These are phyloP conservation scores for Trichoderma virens DNA, from an alignment of 495 filamentous ascomycete species.

Conservation along the genomic window DNA sequence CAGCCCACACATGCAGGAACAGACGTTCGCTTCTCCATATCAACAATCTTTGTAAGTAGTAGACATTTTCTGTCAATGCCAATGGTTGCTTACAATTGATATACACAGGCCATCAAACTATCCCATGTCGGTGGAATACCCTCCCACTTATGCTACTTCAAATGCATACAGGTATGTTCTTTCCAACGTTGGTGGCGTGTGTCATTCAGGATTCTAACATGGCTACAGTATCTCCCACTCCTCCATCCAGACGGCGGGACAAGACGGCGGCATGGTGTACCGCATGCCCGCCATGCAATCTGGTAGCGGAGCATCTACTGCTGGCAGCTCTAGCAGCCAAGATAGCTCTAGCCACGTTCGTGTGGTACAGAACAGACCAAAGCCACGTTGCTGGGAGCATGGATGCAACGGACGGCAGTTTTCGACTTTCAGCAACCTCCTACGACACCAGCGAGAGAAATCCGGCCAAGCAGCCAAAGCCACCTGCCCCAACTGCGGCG, in stretches of 20 bases:
- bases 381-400: constrained; percentile 93
- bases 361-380: constrained; percentile 67
- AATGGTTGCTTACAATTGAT: constrained; percentile 12
- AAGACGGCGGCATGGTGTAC: constrained; percentile 38
- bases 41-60: constrained; percentile 25
- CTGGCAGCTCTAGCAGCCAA: constrained; percentile 19
- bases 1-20: constrained; percentile 29
- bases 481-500: constrained; percentile 77
- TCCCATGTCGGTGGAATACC: constrained; percentile 21
- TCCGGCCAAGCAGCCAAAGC: constrained; percentile 82
- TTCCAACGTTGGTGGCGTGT: not conserved
- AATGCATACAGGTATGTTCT: constrained; percentile 41
- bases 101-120: constrained; percentile 21
- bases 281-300: constrained; percentile 26
- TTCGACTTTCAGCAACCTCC: constrained; percentile 89
- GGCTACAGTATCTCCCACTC: constrained; percentile 19
- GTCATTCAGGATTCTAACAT: constrained; percentile 15
- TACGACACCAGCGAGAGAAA: constrained; percentile 90
- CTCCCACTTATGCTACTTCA: constrained; percentile 14
- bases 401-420: constrained; percentile 92
- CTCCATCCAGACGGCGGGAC: constrained; percentile 7
- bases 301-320: not conserved
- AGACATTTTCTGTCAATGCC: constrained; percentile 1
- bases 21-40: constrained; percentile 28
- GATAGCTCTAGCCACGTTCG: constrained; percentile 44